A percentile compares a stretch with the other conserved stretches of the same genome.
Evolutionary conservation across 164 flowering plant species (phyloP).

Genomic region (Magnolia changhungtana): DNA sequence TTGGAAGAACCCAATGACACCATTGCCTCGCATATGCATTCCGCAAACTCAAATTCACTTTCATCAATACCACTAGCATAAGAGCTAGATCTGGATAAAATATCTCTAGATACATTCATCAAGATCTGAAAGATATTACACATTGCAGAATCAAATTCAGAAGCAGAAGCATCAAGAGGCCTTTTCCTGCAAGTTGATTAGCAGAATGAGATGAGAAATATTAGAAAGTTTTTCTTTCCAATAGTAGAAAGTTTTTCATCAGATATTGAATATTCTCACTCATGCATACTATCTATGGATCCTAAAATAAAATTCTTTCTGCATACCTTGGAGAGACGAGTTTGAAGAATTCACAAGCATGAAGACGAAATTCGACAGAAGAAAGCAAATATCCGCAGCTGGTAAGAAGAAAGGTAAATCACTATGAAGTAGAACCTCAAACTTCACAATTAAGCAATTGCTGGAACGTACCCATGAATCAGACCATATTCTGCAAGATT

Average conservation of each 20-base stretch:
- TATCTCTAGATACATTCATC: conserved; percentile 69
- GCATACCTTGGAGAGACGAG: conserved; percentile 78
- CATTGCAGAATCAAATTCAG: conserved; percentile 84
- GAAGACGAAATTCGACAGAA: conserved; percentile 85
- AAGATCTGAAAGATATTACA: conserved; percentile 61
- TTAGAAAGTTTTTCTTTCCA: conserved; percentile 1
- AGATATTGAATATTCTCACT: neutral
- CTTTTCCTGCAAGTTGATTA: conserved; percentile 62
- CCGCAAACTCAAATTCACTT: conserved; percentile 88
- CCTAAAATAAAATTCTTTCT: neutral
- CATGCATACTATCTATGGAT: neutral
- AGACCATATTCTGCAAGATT: conserved; percentile 87
- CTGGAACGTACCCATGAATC: conserved; percentile 65
- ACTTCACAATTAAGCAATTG: neutral
- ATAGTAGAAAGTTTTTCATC: conserved; percentile 4
- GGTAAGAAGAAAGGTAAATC: conserved; percentile 9
- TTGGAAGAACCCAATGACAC: conserved; percentile 78
- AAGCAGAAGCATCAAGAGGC: conserved; percentile 60
- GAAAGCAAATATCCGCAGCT: conserved; percentile 88
- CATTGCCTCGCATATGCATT: conserved; percentile 89
- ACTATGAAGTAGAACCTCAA: neutral
- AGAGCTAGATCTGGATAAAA: conserved; percentile 46
- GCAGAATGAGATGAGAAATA: conserved; percentile 9
- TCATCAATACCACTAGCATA: conserved; percentile 45
- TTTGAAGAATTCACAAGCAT: conserved; percentile 96